Conservation (phyloP, 1,284 basidiomycete species). For the Trichosporon ovoides region DNA sequence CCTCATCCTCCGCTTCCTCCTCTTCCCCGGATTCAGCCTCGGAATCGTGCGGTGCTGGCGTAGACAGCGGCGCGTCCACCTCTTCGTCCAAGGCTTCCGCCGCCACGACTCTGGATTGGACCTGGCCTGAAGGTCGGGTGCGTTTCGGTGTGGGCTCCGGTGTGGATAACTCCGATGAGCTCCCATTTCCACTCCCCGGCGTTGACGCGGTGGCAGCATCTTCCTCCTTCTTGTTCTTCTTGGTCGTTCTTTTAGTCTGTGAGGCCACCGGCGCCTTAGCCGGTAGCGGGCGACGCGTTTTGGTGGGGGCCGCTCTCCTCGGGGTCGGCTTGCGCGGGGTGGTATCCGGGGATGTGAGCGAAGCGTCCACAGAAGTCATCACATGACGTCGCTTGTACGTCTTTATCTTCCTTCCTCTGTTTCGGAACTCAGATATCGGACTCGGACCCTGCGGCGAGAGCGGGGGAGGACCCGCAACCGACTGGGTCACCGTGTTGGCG, state of each 20-base stretch:
- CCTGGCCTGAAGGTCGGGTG: neutral
- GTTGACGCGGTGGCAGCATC: neutral
- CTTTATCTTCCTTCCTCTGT: neutral
- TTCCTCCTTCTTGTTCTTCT: neutral
- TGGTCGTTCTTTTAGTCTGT: neutral
- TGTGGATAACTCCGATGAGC: neutral
- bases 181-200: neutral
- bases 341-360: neutral
- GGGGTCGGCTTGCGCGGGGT: neutral
- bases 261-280: neutral
- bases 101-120: neutral
- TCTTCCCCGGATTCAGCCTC: neutral
- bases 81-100: neutral
- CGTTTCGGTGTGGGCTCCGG: neutral
- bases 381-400: neutral
- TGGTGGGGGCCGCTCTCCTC: neutral
- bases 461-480: neutral
- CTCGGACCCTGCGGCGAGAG: neutral
- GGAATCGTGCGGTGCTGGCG: neutral
- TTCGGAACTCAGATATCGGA: too few species aligned
- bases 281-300: neutral
- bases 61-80: neutral
- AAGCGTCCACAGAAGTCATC: neutral
- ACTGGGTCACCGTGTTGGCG: neutral
- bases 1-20: too few species aligned